Evolutionary conservation across 2,329 filamentous ascomycete genomes (phyloP).

Genomic region (Pestalotiopsis sp.): DNA sequence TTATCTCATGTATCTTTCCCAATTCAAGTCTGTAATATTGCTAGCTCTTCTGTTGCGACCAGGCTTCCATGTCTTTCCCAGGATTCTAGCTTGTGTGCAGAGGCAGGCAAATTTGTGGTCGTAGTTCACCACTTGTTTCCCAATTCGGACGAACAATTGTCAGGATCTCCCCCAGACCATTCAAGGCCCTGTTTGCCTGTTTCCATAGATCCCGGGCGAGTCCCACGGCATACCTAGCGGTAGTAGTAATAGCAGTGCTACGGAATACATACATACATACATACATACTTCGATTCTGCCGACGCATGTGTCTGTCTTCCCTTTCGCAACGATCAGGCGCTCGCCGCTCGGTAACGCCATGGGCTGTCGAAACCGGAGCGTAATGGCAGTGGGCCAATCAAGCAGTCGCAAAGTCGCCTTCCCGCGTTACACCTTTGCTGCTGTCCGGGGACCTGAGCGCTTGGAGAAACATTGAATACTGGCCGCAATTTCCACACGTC

Average conservation of each 20-base stretch:
- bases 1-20: background rate
- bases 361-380: background rate
- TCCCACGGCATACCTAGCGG: background rate
- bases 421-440: background rate
- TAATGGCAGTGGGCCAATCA: background rate
- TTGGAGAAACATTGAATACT: background rate
- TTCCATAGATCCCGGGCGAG: background rate
- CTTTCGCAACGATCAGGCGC: background rate
- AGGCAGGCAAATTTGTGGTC: background rate
- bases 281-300: background rate
- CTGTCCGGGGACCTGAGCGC: background rate
- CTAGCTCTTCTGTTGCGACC: background rate
- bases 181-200: background rate
- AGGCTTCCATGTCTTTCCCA: background rate
- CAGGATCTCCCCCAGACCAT: background rate
- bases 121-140: background rate
- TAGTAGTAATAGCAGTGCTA: background rate
- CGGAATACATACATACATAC: background rate
- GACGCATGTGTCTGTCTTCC: background rate
- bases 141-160: background rate
- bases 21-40: background rate
- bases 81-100: background rate
- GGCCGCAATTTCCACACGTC: background rate
- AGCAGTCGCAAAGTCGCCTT: background rate
- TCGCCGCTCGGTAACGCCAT: background rate